A percentile compares a stretch with the other conserved stretches of the same genome.
These are phyloP conservation scores for Boletus fagicola DNA, from an alignment of 768 basidiomycete genomes.

Conservation along the genomic window DNA sequence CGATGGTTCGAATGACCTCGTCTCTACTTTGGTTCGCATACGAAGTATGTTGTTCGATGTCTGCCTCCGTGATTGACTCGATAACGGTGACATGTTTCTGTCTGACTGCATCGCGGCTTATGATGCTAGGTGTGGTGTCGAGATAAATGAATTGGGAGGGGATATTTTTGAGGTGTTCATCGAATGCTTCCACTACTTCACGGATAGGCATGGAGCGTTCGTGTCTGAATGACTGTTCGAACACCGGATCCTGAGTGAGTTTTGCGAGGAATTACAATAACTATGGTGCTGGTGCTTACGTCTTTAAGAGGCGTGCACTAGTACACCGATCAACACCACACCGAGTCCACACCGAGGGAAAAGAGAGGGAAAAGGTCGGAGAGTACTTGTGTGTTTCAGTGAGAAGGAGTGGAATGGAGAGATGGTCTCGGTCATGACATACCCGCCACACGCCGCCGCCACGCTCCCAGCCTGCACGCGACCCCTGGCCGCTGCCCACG, in stretches of 20 bases:
- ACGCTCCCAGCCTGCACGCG: no score
- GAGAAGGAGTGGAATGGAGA: not conserved
- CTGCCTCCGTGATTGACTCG: slow-evolving; percentile 8
- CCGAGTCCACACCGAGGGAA: no score
- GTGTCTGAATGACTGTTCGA: not conserved
- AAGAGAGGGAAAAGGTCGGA: not conserved
- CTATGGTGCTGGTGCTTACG: not conserved
- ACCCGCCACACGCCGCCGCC: no score
- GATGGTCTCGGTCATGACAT: not conserved
- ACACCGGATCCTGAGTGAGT: not conserved
- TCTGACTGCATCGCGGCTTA: not conserved
- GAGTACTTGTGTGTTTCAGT: no score
- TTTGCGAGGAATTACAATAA: not conserved
- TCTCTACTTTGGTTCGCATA: slow-evolving; percentile 1
- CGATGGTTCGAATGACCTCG: slow-evolving; percentile 2
- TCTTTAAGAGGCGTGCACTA: not conserved
- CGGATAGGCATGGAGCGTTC: not conserved
- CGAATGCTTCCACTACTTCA: slow-evolving; percentile 5
- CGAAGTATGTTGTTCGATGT: slow-evolving; percentile 2
- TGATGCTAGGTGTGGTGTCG: not conserved
- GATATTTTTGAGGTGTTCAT: not conserved
- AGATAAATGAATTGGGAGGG: slow-evolving; percentile 1
- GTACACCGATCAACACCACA: not conserved
- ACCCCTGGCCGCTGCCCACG: no score
- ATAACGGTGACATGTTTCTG: not conserved